Percentiles rank a stretch among this genome's conserved stretches.
These are phyloP conservation scores for Agrocybe chaxingu DNA, from an alignment of 768 basidiomycete genomes.

Conservation along the genomic window DNA sequence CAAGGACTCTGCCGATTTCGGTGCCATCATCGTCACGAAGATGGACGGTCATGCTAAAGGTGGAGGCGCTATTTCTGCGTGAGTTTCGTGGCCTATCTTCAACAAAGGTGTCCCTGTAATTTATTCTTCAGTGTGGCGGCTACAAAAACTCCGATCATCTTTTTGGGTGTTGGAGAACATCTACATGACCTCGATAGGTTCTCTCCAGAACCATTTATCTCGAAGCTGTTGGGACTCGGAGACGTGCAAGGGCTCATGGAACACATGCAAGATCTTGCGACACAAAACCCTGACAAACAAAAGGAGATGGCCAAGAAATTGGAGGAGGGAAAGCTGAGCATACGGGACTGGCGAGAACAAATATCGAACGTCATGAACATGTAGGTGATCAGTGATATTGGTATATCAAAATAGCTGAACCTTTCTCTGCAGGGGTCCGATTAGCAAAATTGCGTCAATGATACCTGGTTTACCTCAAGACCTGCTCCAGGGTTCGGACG, in stretches of 20 bases:
- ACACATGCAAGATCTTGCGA: conserved; percentile 95
- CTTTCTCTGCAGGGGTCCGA: conserved; percentile 74
- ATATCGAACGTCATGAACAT: conserved; percentile 98
- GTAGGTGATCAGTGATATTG: conserved; percentile 39
- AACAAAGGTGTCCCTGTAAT: conserved; percentile 8
- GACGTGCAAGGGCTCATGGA: conserved; percentile 98
- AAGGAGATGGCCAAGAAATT: conserved; percentile 98
- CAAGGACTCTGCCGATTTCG: conserved; percentile 97
- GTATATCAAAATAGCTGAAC: conserved; percentile 1
- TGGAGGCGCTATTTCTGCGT: conserved; percentile 99
- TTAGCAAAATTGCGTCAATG: conserved; percentile 98
- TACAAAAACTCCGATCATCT: conserved; percentile 97
- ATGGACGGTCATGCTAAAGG: conserved; percentile 99
- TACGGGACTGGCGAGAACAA: conserved; percentile 97
- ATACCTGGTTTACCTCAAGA: conserved; percentile 96
- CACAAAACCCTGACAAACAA: conserved; percentile 93
- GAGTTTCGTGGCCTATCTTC: conserved; percentile 29
- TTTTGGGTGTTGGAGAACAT: conserved; percentile 97
- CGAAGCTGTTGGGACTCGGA: conserved; percentile 91
- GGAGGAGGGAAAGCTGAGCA: conserved; percentile 94
- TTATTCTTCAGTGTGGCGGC: conserved; percentile 77
- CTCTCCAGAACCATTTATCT: conserved; percentile 94
- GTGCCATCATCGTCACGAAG: conserved; percentile 98
- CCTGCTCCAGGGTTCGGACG: conserved; percentile 87
- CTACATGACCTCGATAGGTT: conserved; percentile 96